Evolutionary conservation across 192 early-diverging fungal species (phyloP).

Genomic region (Podila verticillata): DNA sequence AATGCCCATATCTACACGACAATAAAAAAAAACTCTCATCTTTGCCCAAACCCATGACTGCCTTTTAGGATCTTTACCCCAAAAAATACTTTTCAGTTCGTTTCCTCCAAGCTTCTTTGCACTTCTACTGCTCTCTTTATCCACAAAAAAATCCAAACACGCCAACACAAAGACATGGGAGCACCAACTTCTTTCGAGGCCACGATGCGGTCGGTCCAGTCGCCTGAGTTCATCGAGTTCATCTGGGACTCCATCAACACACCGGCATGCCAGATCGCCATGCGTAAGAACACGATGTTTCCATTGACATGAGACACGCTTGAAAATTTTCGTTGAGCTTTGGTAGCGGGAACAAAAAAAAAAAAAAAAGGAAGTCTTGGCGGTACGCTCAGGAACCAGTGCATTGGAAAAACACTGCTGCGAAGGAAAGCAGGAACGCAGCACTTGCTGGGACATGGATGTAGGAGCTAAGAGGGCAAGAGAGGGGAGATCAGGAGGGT

Average conservation of each 20-base stretch:
- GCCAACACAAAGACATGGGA: slow-evolving; percentile 9
- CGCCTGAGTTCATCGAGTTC: slow-evolving; percentile 41
- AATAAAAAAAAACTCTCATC: no score
- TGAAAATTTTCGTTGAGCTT: not conserved
- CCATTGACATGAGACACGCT: not conserved
- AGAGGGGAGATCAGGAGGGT: no score
- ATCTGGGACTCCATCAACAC: slow-evolving; percentile 42
- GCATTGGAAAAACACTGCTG: no score
- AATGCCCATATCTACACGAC: no score
- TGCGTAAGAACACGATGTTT: slow-evolving; percentile 21
- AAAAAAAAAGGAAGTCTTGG: not conserved
- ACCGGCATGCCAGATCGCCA: slow-evolving; percentile 37
- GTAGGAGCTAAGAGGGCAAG: no score
- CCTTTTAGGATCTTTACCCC: not conserved
- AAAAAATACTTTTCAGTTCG: not conserved
- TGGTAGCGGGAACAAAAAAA: not conserved
- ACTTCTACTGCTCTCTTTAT: not conserved
- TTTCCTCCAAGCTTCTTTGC: not conserved
- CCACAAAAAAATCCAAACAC: no score
- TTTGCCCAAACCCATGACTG: not conserved
- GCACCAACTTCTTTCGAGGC: slow-evolving; percentile 20
- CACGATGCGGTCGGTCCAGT: slow-evolving; percentile 19
- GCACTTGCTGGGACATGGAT: no score
- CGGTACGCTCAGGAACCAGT: no score
- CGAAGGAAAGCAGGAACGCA: no score